Conservation (phyloP, 2,329 filamentous ascomycete genomes). For the Penicillium sp. region DNA sequence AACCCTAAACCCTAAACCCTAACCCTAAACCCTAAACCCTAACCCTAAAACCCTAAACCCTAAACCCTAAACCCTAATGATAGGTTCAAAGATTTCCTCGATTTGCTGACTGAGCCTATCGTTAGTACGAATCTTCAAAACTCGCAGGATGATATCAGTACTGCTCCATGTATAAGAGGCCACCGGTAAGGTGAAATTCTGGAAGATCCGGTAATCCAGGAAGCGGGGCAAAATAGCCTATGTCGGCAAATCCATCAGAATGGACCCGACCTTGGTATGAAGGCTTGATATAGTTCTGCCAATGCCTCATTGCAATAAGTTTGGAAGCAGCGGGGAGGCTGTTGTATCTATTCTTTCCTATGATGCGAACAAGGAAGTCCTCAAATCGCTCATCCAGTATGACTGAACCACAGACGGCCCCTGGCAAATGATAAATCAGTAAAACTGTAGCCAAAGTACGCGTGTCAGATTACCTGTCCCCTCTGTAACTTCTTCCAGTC, state of each 20-base stretch:
- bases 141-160: background rate
- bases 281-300: conserved; percentile 33
- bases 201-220: conserved; percentile 24
- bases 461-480: conserved; percentile 23
- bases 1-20: no score
- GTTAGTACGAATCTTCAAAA: background rate
- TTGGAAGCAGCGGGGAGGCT: conserved; percentile 24
- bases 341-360: conserved; percentile 29
- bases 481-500: conserved; percentile 26
- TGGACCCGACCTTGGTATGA: conserved; percentile 18
- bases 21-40: no score
- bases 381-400: conserved; percentile 32
- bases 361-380: conserved; percentile 20
- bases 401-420: conserved; percentile 32
- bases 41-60: no score
- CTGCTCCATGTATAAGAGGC: conserved; percentile 20
- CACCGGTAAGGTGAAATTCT: conserved; percentile 19
- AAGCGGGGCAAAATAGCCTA: conserved; percentile 24
- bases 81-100: conserved; percentile 29
- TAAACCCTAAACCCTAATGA: no score
- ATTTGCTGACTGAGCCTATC: conserved; percentile 17
- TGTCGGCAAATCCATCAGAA: conserved; percentile 25
- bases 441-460: background rate
- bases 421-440: conserved; percentile 10
- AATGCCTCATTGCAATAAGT: conserved; percentile 29